phyloP scores from a whole-genome alignment of 441 rosid species.

The Gossypium schwendimanii region DNA sequence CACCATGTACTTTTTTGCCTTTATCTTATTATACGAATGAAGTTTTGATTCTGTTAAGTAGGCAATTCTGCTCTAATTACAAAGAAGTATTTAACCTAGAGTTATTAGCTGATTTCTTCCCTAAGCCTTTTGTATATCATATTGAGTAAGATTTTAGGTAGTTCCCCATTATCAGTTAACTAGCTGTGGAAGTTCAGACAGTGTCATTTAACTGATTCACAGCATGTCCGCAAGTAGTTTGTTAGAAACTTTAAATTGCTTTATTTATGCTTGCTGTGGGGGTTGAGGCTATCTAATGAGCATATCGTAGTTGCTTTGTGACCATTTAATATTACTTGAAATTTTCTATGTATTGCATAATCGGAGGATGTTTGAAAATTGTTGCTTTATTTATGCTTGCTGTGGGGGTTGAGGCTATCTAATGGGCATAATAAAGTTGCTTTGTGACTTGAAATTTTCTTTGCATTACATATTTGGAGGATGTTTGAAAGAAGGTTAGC shows the following conservation, averaged over 20 bases:
- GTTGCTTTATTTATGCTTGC: not conserved
- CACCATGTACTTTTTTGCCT: not conserved
- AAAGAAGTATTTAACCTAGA: not conserved
- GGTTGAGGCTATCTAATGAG: not conserved
- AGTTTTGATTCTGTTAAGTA: not conserved
- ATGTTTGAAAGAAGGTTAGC: not conserved
- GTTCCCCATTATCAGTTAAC: not conserved
- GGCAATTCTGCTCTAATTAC: not conserved
- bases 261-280: not conserved
- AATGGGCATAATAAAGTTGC: not conserved
- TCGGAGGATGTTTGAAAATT: not conserved
- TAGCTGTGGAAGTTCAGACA: not conserved
- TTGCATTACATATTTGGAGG: not conserved
- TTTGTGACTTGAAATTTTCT: not conserved
- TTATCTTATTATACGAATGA: not conserved
- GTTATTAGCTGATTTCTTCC: not conserved
- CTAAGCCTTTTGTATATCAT: not conserved
- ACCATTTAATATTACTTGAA: not conserved
- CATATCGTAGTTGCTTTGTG: not conserved
- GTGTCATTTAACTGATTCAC: not conserved
- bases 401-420: not conserved
- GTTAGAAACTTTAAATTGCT: not conserved
- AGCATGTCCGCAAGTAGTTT: not conserved
- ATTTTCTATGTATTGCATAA: not conserved
- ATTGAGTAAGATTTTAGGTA: not conserved